Evolutionary conservation across 768 basidiomycete genomes (phyloP).

Genomic region (Panaeolus papilionaceus): DNA sequence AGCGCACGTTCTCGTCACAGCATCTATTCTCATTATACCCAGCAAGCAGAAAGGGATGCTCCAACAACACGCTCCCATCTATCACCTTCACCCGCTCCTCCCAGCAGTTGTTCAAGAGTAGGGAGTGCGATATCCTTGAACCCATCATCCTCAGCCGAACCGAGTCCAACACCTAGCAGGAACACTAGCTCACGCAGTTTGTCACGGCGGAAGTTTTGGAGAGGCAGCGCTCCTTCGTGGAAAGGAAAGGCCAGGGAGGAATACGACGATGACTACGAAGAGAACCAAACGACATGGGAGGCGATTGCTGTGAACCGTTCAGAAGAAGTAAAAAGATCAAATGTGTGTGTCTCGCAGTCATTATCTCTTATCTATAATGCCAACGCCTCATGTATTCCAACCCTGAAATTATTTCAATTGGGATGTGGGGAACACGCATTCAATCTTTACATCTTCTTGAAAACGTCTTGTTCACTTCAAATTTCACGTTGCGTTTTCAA

Average conservation of each 20-base stretch:
- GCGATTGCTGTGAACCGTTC: not conserved
- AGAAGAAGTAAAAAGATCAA: not conserved
- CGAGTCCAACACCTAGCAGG: not conserved
- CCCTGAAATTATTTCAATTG: not conserved
- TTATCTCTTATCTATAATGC: not conserved
- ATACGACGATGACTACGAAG: not conserved
- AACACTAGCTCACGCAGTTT: not conserved
- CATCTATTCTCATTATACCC: not conserved
- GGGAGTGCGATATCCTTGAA: not conserved
- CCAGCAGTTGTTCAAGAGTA: not conserved
- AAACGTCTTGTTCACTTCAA: not conserved
- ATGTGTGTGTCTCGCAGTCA: not conserved
- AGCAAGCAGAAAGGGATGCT: not conserved
- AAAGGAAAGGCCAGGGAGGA: not conserved
- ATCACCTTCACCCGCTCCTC: not conserved
- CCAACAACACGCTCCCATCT: not conserved
- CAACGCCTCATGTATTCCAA: not conserved
- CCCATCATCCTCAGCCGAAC: not conserved
- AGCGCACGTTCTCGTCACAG: not conserved
- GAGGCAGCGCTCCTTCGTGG: not conserved
- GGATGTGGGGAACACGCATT: not conserved
- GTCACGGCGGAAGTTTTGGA: conserved; percentile 4
- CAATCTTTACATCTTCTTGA: not conserved
- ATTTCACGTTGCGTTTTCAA: not conserved
- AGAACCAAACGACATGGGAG: not conserved